A percentile compares a stretch with the other conserved stretches of the same genome.
Evolutionary conservation across 2,329 filamentous ascomycete genomes (phyloP).

Genomic region (Teratosphaeria pseudoeucalypti): DNA sequence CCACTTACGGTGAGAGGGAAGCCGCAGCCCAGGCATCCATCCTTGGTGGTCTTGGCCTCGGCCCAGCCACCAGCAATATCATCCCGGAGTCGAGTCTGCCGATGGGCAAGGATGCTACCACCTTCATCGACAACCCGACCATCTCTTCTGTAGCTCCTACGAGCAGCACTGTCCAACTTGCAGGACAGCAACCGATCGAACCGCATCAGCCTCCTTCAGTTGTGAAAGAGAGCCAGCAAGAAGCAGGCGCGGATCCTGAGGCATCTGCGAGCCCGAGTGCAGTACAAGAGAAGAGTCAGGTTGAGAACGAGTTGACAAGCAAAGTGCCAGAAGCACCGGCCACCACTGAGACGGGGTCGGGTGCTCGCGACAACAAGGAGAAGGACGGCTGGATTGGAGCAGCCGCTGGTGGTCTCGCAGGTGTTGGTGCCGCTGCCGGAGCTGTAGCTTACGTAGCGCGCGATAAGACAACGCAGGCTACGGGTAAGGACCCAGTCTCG

Average conservation of each 20-base stretch:
- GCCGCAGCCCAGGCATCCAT: conserved; percentile 29
- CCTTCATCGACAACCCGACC: conserved; percentile 9
- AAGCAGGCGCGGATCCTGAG: conserved; percentile 48
- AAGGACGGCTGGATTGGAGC: conserved; percentile 31
- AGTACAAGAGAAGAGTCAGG: conserved; percentile 64
- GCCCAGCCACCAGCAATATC: conserved; percentile 47
- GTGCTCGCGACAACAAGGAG: conserved; percentile 10
- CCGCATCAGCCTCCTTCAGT: conserved; percentile 36
- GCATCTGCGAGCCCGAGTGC: conserved; percentile 58
- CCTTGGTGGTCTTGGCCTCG: conserved; percentile 33
- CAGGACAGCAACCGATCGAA: conserved; percentile 35
- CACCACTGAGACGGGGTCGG: conserved; percentile 35
- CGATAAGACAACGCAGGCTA: conserved; percentile 30
- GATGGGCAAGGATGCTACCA: conserved; percentile 38
- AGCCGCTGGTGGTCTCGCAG: conserved; percentile 29
- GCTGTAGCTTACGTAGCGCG: conserved; percentile 29
- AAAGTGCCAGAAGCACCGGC: conserved; percentile 39
- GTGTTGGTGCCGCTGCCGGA: conserved; percentile 24
- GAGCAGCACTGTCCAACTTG: conserved; percentile 38
- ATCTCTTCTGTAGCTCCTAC: conserved; percentile 33
- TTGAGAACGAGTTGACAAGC: conserved; percentile 64
- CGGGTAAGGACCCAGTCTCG: conserved; percentile 41
- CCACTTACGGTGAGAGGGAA: conserved; percentile 31
- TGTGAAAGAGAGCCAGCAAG: conserved; percentile 61
- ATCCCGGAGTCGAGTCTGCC: conserved; percentile 79